A percentile compares a stretch with the other conserved stretches of the same genome.
These are phyloP conservation scores for Diaporthe vexans DNA, from an alignment of 2,329 filamentous ascomycete species.

Conservation along the genomic window DNA sequence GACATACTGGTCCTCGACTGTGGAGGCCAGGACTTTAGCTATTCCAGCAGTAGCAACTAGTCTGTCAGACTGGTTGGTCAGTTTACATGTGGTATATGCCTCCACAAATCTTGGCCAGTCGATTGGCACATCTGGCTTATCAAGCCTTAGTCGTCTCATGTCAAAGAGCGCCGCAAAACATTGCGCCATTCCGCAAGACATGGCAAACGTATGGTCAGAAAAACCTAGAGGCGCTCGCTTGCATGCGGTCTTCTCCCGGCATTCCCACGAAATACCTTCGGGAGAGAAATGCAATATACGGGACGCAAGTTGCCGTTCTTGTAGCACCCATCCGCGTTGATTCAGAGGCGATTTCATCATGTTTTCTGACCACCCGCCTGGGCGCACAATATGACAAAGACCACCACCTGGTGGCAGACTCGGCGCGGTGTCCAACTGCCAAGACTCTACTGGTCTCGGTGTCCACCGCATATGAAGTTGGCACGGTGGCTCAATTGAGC, in stretches of 20 bases:
- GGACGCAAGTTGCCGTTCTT: background rate
- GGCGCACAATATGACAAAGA: background rate
- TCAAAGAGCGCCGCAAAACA: too few species aligned
- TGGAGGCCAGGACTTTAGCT: background rate
- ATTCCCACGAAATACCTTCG: background rate
- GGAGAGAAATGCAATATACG: background rate
- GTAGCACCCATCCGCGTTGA: background rate
- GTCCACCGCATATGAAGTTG: background rate
- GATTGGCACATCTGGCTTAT: background rate
- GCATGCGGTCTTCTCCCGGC: background rate
- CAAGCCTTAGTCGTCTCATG: background rate
- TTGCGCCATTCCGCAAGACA: too few species aligned
- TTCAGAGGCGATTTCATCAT: background rate
- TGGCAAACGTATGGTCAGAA: too few species aligned
- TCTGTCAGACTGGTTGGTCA: background rate
- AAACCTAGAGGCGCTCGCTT: background rate
- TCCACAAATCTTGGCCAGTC: background rate
- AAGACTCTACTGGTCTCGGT: too few species aligned
- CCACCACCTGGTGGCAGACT: too few species aligned
- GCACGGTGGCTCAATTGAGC: background rate
- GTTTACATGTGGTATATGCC: background rate
- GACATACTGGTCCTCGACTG: background rate
- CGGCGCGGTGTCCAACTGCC: too few species aligned
- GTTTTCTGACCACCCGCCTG: background rate
- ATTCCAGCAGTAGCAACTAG: background rate